Evolutionary conservation across 371 early-diverging fungal genomes (phyloP), one percentile per base, ranked within the genome.

Genomic region (Mortierella sp.): DNA sequence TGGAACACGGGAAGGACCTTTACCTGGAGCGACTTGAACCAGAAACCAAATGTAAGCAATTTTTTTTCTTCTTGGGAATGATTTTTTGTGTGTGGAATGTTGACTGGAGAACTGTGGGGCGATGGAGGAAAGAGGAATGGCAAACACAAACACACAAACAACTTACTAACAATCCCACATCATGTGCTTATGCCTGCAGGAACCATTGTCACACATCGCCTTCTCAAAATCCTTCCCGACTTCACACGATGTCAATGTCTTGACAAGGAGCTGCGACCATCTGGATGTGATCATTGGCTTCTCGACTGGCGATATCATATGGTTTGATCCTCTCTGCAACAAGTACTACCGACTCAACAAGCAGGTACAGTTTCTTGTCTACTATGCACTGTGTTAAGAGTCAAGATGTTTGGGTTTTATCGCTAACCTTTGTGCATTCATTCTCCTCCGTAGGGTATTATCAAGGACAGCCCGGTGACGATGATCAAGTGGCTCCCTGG

Each of bases 401-500:
- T 14, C 29, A 70, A 44, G 29, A 72, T 12, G 14, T 2, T 21
- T 21, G 1, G 35, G 18, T 3, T 11, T 35, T n/a, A 43, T 60
- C 32, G 5, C 18, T 60, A 6, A 24, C 10, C 3, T 38, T n/a
- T 4, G 38, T 24, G 6, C n/a, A 71, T 41, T 51, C 41, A 56
- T 27, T 68, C 41, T 58, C 43, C 43, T 5, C 1, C 75, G 74
- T 81, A 96, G 92, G 95, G 95, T 4, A 83, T 91, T 56, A 92
- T 96, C 81, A 93, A 95, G 73, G 88, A 89, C 63, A 87, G 91
- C 4, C 89, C 92, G 14, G 97, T 96, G 14, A 94, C 94, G 0
- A 92, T 91, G 89, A 92, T 98, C 21, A 93, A 93, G 88, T 99
- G 99, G 99, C 88, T 98, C 72, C 98, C 98, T 1, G 96, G 95